Percentiles rank a stretch among this genome's conserved stretches.
Conservation (phyloP, 202 grass and related monocot species). For the Panicum virgatum region DNA sequence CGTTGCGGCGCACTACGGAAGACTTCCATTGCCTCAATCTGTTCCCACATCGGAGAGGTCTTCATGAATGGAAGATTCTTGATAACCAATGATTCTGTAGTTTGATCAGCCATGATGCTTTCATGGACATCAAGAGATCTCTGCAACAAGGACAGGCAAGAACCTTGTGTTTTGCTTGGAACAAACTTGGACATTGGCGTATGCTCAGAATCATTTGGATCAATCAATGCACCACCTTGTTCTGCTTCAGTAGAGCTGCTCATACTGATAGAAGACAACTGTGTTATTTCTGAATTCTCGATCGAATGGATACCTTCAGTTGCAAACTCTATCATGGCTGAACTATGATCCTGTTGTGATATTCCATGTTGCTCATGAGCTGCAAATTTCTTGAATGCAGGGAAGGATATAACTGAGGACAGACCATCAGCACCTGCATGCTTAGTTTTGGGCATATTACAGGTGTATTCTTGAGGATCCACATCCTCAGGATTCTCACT, state of each 20-base stretch:
- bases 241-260: neutral
- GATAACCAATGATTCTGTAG: constrained; percentile 16
- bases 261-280: neutral
- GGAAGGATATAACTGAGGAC: neutral
- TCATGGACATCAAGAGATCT: constrained; percentile 12
- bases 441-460: neutral
- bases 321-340: neutral
- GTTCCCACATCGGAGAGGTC: constrained; percentile 58
- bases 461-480: neutral
- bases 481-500: neutral
- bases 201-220: neutral
- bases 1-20: constrained; percentile 52
- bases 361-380: neutral
- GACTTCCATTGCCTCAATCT: constrained; percentile 55
- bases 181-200: constrained; percentile 31
- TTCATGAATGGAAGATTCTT: constrained; percentile 50
- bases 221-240: neutral
- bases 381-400: neutral
- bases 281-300: constrained; percentile 3
- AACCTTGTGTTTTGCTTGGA: neutral
- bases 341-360: neutral
- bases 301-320: constrained; percentile 24
- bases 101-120: constrained; percentile 6
- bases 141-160: neutral
- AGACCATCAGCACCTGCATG: neutral